These are phyloP conservation scores for Tetrahymena borealis DNA, from an alignment of 73 alveolate genomes.

Conservation along the genomic window DNA sequence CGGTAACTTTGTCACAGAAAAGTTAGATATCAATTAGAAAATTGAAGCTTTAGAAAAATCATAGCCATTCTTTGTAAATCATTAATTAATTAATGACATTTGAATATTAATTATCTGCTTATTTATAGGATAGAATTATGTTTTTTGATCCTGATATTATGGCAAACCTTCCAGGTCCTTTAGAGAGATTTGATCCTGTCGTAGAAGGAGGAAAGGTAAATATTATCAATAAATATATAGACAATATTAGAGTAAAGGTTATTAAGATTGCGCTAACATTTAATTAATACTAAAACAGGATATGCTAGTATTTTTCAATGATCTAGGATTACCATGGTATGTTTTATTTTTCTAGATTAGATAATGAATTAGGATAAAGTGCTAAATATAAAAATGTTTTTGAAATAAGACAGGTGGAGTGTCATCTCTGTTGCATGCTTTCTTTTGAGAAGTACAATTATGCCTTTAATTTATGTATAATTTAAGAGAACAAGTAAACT, in stretches of 20 bases:
- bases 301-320: not conserved
- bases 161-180: constrained; percentile 42
- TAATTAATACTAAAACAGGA: not conserved
- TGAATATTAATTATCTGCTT: not conserved
- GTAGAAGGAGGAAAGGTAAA: constrained; percentile 26
- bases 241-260: not conserved
- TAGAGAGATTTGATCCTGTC: constrained; percentile 28
- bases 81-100: not conserved
- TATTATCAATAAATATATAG: not conserved
- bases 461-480: constrained; percentile 31
- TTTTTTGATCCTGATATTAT: constrained; percentile 46
- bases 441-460: constrained; percentile 15
- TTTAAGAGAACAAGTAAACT: constrained; percentile 36
- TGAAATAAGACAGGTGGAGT: not conserved
- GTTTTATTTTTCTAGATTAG: not conserved
- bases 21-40: constrained; percentile 9
- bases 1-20: not conserved
- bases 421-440: constrained; percentile 17
- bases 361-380: not conserved
- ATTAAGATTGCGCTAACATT: not conserved
- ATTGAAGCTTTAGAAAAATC: constrained; percentile 18
- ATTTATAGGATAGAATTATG: constrained; percentile 24
- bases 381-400: not conserved
- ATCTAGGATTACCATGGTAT: not conserved
- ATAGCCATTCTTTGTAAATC: constrained; percentile 28